Base-by-base conservation (phyloP, 345 rosid species). In the Camelina neglecta region DNA sequence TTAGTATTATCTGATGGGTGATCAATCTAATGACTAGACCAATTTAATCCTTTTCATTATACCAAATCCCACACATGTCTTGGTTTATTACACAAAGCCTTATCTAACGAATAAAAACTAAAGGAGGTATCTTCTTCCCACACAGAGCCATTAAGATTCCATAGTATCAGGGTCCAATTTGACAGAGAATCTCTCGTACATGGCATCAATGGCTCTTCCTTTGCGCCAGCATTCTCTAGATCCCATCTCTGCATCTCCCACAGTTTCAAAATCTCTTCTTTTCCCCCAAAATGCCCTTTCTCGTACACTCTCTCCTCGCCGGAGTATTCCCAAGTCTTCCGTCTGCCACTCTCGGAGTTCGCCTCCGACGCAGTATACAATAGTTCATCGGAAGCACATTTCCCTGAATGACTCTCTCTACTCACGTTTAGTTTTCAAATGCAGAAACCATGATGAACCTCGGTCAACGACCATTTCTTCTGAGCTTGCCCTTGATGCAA, bases 131-230 rank as follows among this genome's bases (percentile, higher is more conserved):
- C 59, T 47, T 48, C 48, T 47, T 24, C 26, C 35, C 59, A 36
- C 9, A 67, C 47, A 29, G 11, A 61, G 26, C 13, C 48, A 44
- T 60, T 44, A 44, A 57, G 54, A 67, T 59, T 60, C 73, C 16
- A 50, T 59, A 18, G 31, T 29, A 47, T 26, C 73, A 59, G 3
- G 69, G 68, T 59, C 77, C 69, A 58, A 63, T 65, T 65, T 6
- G 68, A 59, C 69, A 78, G 69, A 72, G 69, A 78, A 72, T 72
- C 58, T 72, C 36, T 66, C 36, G 2, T 49, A 50, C 73, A 58
- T 65, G 4, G 21, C 77, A 78, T 65, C 74, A 60, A 78, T 78
- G 81, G 53, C 35, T 73, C 61, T 78, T 72, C 56, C 73, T 39
- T 48, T 66, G 35, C 74, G 69, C 62, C 81, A 77, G 31, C 71